Conservation (phyloP, 345 rosid genomes). For the Eucalyptus victrix region DNA sequence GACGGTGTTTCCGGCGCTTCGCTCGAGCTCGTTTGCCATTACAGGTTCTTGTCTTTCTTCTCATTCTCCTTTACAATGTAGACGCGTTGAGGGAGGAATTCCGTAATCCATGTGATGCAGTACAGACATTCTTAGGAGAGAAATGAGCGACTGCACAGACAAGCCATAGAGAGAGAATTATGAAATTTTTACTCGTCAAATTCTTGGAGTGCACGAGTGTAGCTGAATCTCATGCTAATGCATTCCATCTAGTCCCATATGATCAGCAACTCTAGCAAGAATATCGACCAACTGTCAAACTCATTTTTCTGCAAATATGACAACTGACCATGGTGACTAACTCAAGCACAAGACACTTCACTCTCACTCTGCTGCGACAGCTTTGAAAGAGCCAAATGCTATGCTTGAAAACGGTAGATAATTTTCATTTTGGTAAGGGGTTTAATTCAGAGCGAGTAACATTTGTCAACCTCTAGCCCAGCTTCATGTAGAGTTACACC, state of each 20-base stretch:
- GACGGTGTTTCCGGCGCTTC: slow-evolving; percentile 73
- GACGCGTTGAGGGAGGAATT: not conserved
- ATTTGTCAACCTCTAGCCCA: not conserved
- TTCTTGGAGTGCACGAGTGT: not conserved
- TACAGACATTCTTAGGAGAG: not conserved
- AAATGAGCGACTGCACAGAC: not conserved
- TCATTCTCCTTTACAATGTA: not conserved
- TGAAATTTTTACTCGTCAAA: not conserved
- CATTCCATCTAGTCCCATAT: not conserved
- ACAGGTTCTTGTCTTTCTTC: slow-evolving; percentile 25
- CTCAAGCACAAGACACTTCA: not conserved
- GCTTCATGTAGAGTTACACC: not conserved
- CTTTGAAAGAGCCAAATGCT: not conserved
- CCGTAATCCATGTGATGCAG: not conserved
- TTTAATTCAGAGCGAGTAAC: not conserved
- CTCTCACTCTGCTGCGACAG: not conserved
- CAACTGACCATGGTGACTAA: not conserved
- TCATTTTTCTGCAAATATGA: not conserved
- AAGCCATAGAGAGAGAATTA: not conserved
- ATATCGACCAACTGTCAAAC: not conserved
- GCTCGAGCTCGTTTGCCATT: slow-evolving; percentile 89
- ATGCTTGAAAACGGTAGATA: not conserved
- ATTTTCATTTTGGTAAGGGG: not conserved
- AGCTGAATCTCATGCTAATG: not conserved
- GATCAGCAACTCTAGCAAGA: not conserved